phyloP scores from a whole-genome alignment of 768 basidiomycete species.

The Lactarius akahatsu region DNA sequence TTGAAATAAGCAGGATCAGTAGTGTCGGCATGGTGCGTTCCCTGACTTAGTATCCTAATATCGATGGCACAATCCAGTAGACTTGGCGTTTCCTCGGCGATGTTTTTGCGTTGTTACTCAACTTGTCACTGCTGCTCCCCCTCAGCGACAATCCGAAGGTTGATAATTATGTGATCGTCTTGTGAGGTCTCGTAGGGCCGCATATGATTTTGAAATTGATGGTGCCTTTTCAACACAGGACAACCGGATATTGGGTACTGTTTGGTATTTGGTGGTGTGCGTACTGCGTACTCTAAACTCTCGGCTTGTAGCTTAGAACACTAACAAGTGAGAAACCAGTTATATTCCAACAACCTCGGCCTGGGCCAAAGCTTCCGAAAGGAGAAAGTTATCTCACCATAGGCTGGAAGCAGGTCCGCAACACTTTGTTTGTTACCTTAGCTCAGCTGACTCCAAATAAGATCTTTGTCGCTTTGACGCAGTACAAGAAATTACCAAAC shows the following conservation, averaged over 20 bases:
- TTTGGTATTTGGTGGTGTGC: constrained; percentile 87
- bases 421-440: background rate
- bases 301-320: background rate
- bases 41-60: background rate
- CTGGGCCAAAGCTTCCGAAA: constrained; percentile 75
- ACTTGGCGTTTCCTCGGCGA: constrained; percentile 79
- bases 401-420: constrained; percentile 78
- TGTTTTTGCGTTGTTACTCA: constrained; percentile 60
- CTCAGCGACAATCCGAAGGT: constrained; percentile 56
- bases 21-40: constrained; percentile 72
- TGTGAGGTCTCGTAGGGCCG: constrained; percentile 44
- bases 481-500: constrained; percentile 75
- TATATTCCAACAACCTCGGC: constrained; percentile 81
- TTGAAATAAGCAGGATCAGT: constrained; percentile 83
- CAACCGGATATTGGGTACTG: constrained; percentile 77
- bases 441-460: constrained; percentile 33
- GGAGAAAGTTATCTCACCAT: constrained; percentile 75
- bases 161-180: constrained; percentile 72
- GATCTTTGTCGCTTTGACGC: constrained; percentile 75
- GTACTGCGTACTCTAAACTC: constrained; percentile 31
- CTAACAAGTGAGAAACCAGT: constrained; percentile 45
- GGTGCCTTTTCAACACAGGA: constrained; percentile 40
- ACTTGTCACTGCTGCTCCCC: constrained; percentile 69
- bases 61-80: constrained; percentile 37
- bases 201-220: background rate